A percentile compares a stretch with the other conserved stretches of the same genome.
These are phyloP conservation scores for Myxozyma udenii DNA, from an alignment of 805 yeast genomes.

Conservation along the genomic window DNA sequence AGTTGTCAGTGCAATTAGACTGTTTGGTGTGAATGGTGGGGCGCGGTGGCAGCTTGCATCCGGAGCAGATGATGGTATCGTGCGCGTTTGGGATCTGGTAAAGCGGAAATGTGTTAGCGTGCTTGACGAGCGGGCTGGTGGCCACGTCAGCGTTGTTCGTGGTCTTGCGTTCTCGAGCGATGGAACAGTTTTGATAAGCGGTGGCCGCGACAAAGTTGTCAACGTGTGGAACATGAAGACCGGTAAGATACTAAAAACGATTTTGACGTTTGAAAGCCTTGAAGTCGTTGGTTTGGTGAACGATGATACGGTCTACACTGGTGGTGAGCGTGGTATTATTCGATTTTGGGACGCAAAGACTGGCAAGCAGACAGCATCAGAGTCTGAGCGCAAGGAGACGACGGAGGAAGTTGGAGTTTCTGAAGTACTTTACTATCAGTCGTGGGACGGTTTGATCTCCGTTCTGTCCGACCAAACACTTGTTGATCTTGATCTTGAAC, in stretches of 20 bases:
- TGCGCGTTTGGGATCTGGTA: conserved; percentile 62
- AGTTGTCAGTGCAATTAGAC: conserved; percentile 70
- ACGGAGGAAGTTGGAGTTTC: conserved; percentile 71
- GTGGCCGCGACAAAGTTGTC: conserved; percentile 84
- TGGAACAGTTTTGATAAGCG: conserved; percentile 62
- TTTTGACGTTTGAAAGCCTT: conserved; percentile 60
- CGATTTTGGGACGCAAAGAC: conserved; percentile 58
- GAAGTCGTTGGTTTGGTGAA: conserved; percentile 40
- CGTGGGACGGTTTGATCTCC: conserved; percentile 42
- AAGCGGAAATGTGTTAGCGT: conserved; percentile 64
- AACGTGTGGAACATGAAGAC: conserved; percentile 56
- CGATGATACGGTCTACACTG: conserved; percentile 51
- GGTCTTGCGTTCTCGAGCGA: conserved; percentile 63
- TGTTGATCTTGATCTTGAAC: conserved; percentile 46
- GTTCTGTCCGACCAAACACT: conserved; percentile 85
- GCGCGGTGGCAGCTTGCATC: conserved; percentile 73
- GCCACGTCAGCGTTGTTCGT: conserved; percentile 82
- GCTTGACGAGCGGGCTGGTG: conserved; percentile 45
- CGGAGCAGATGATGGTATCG: conserved; percentile 58
- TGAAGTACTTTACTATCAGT: conserved; percentile 45
- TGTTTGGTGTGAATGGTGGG: conserved; percentile 66
- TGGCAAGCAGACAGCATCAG: conserved; percentile 47
- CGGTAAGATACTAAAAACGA: conserved; percentile 58
- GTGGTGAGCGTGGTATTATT: conserved; percentile 73
- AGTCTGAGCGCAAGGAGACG: conserved; percentile 43